Evolutionary conservation across 768 basidiomycete genomes (phyloP).

Genomic region (Pleurotus tuber-regium): DNA sequence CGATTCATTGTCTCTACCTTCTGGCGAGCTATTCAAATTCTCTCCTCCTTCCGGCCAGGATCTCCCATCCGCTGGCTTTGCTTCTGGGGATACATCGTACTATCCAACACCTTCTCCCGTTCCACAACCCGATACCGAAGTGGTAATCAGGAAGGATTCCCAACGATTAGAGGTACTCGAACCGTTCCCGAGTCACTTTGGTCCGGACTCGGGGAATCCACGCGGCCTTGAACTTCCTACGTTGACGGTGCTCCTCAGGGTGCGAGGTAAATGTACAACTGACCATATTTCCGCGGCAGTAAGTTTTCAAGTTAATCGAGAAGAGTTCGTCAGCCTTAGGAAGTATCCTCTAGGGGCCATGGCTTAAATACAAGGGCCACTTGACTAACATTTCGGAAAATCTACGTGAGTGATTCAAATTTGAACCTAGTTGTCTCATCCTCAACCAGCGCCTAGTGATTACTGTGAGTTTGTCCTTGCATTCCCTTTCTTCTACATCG

Average conservation of each 20-base stretch:
- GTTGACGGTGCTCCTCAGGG: conserved; percentile 84
- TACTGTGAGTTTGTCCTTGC: conserved; percentile 46
- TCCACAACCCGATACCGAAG: conserved; percentile 72
- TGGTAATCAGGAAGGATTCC: conserved; percentile 76
- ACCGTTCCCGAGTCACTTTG: conserved; percentile 83
- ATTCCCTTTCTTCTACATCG: not conserved
- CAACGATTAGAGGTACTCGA: conserved; percentile 84
- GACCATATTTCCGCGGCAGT: conserved; percentile 98
- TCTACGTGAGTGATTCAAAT: conserved; percentile 54
- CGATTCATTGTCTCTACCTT: conserved; percentile 63
- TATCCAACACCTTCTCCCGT: conserved; percentile 74
- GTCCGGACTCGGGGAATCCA: conserved; percentile 36
- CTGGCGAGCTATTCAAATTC: conserved; percentile 83
- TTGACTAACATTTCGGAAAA: conserved; percentile 96
- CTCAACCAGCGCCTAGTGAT: conserved; percentile 83
- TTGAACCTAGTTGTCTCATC: not conserved
- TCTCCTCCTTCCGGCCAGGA: conserved; percentile 79
- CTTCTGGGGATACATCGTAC: conserved; percentile 67
- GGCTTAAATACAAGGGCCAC: conserved; percentile 99
- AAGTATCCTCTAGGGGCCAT: conserved; percentile 66
- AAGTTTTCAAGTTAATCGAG: conserved; percentile 22
- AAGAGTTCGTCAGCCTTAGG: conserved; percentile 3
- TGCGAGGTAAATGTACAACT: conserved; percentile 98
- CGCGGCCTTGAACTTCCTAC: conserved; percentile 73
- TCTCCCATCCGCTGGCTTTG: conserved; percentile 82